Evolutionary conservation across 225 moss, liverwort and hornwort genomes (phyloP), one percentile per base, ranked within the genome.

Genomic region (Bryum argenteum): DNA sequence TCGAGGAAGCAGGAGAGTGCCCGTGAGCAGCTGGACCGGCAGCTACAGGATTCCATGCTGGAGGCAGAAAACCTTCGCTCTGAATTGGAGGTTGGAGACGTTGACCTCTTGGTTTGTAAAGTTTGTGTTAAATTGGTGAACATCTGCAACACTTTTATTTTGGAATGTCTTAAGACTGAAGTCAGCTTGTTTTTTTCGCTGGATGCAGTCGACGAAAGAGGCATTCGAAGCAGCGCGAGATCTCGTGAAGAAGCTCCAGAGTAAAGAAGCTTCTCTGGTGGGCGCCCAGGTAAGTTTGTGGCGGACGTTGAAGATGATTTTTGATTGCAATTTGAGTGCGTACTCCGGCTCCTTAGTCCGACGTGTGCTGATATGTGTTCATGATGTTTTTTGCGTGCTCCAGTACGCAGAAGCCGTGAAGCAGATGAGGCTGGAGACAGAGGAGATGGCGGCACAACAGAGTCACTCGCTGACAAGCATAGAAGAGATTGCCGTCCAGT

Each of bases 381-480:
- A 51, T 61, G 61, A 48, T 26, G 77, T 69, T 14, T 53, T 24
- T 67, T 57, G 1, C 59, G 71, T 58, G 39, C 18, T 9, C n/a
- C 85, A 90, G 90, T 83, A 89, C 43, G 83, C 86, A 61, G 81
- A 83, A 70, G 78, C 80, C n/a, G 81, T 87, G 4, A 75, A 81
- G 75, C 87, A 84, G 42, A 82, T 89, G 11, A 87, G 84, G 43
- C 22, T 82, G 23, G 89, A 89, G 75, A 81, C 84, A 19, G 88
- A 91, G 80, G 82, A 78, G 54, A 71, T 88, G 58, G 89, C 85
- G 26, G 80, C 81, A 57, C 89, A 91, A 42, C 83, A 89, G 33
- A 85, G 80, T 55, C 84, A 91, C 55, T 91, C 87, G 11, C 70
- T 87, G 71, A 73, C 89, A 22, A 82, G 85, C 37, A 82, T 89